phyloP scores from a whole-genome alignment of 2,329 filamentous ascomycete species.

The Epichloe gansuensis region DNA sequence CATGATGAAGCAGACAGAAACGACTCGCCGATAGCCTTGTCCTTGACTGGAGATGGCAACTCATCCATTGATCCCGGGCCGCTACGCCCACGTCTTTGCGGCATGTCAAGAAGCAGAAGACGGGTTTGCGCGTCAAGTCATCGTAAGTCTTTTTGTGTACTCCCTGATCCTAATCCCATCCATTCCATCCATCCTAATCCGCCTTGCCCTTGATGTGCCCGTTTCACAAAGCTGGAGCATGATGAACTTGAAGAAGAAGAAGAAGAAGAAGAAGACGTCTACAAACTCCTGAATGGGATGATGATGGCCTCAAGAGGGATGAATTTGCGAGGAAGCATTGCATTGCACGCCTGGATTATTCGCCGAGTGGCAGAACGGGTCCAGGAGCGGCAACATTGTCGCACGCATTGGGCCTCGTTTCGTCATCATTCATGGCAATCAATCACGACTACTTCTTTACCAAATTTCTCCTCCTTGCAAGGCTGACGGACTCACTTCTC shows the following conservation, averaged over 20 bases:
- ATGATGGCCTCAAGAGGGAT: neutral
- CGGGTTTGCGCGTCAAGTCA: slow-evolving; percentile 53
- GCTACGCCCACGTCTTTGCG: slow-evolving; percentile 45
- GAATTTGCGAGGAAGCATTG: neutral
- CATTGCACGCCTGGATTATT: neutral
- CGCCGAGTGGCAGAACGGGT: neutral
- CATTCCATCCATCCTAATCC: neutral
- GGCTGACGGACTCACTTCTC: slow-evolving; percentile 1
- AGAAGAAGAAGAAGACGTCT: neutral
- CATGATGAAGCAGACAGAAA: slow-evolving; percentile 43
- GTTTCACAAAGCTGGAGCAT: neutral
- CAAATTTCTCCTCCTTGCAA: neutral
- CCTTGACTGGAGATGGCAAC: slow-evolving; percentile 35
- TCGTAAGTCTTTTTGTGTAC: slow-evolving; percentile 42
- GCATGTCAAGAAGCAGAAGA: slow-evolving; percentile 46
- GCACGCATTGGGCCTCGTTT: too few species aligned
- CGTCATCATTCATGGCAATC: too few species aligned
- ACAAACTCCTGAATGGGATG: neutral
- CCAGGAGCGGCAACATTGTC: too few species aligned
- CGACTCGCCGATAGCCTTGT: slow-evolving; percentile 39
- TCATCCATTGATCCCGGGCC: slow-evolving; percentile 42
- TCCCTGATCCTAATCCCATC: too few species aligned
- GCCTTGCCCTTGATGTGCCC: neutral
- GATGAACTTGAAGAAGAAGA: neutral
- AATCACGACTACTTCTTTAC: neutral